Conservation (phyloP, 208 protist genomes). For the Spironucleus salmonicida region DNA sequence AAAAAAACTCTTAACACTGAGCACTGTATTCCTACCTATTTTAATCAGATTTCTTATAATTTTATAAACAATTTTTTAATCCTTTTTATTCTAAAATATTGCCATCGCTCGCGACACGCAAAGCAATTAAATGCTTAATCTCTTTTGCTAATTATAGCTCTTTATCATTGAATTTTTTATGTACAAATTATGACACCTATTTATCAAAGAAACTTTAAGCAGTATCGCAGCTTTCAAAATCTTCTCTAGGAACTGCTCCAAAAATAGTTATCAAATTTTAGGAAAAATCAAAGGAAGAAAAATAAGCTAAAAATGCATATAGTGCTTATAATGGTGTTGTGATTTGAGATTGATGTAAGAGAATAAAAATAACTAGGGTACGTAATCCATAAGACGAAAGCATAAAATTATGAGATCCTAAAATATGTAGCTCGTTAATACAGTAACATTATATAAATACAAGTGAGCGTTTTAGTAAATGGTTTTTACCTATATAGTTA, state of each 20-base stretch:
- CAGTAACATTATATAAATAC: not conserved
- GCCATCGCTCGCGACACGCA: not conserved
- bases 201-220: not conserved
- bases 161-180: too few species aligned
- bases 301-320: not conserved
- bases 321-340: not conserved
- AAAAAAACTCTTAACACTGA: too few species aligned
- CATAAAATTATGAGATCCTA: not conserved
- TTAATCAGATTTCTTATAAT: too few species aligned
- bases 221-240: not conserved
- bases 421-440: not conserved
- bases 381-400: not conserved
- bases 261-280: not conserved
- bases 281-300: not conserved
- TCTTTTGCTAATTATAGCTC: not conserved
- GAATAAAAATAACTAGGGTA: not conserved
- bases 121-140: not conserved
- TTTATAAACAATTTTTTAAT: too few species aligned
- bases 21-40: too few species aligned
- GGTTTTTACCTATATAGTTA: not conserved
- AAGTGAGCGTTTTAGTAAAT: not conserved
- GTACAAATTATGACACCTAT: not conserved
- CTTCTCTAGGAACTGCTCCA: not conserved
- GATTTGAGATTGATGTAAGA: not conserved
- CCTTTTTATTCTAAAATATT: too few species aligned